These are phyloP conservation scores for Anthostomella pinea DNA, from an alignment of 2,329 filamentous ascomycete genomes.

Conservation along the genomic window DNA sequence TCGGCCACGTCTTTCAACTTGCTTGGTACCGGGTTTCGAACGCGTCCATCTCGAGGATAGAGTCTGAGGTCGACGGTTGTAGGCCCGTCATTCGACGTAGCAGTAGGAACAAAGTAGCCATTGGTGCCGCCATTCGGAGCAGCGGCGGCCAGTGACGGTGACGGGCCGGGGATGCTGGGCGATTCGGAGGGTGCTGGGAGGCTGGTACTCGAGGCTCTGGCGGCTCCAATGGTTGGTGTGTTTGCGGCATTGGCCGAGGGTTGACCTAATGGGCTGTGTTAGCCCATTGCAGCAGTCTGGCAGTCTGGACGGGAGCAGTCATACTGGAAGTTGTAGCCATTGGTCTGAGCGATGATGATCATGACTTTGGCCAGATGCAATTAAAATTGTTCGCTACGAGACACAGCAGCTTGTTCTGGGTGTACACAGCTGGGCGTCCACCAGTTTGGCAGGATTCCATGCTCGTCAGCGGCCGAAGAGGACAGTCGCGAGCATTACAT, in stretches of 20 bases:
- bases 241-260: slow-evolving; percentile 28
- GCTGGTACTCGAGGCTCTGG: slow-evolving; percentile 17
- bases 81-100: slow-evolving; percentile 17
- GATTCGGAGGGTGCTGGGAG: slow-evolving; percentile 23
- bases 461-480: slow-evolving; percentile 24
- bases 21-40: slow-evolving; percentile 58
- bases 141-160: slow-evolving; percentile 16
- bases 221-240: slow-evolving; percentile 17
- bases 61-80: slow-evolving; percentile 25
- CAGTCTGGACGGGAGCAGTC: slow-evolving; percentile 6
- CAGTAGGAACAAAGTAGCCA: slow-evolving; percentile 13
- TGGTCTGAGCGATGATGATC: slow-evolving; percentile 22
- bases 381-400: slow-evolving; percentile 16
- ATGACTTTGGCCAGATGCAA: slow-evolving; percentile 19
- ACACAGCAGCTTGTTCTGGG: slow-evolving; percentile 16
- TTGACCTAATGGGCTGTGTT: slow-evolving; percentile 25
- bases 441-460: slow-evolving; percentile 25
- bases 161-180: slow-evolving; percentile 18
- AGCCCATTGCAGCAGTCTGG: slow-evolving; percentile 11
- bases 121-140: slow-evolving; percentile 22
- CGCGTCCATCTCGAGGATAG: slow-evolving; percentile 44
- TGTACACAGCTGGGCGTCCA: slow-evolving; percentile 21
- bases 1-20: slow-evolving; percentile 60
- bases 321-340: slow-evolving; percentile 31
- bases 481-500: slow-evolving; percentile 17